A percentile compares a stretch with the other conserved stretches of the same genome.
These are phyloP conservation scores for Solanum sejunctum DNA, from an alignment of 257 asterid species.

Conservation along the genomic window DNA sequence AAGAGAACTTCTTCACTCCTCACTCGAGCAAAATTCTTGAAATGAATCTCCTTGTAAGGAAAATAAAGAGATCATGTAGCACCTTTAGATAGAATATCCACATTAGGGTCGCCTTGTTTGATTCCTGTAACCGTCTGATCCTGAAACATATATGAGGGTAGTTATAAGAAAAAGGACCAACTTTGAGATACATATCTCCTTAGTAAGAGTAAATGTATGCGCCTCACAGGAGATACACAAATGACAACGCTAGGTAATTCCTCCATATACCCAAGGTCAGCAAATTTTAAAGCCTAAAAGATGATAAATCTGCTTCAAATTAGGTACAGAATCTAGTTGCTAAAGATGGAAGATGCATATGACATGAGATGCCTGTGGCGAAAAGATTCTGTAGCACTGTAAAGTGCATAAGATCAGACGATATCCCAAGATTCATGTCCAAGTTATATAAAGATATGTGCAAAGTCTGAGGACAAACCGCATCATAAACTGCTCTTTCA, in stretches of 20 bases:
- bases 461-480: conserved; percentile 22
- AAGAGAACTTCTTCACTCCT: background rate
- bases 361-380: background rate
- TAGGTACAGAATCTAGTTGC: background rate
- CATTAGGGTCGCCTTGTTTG: background rate
- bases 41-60: background rate
- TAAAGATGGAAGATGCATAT: background rate
- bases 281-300: background rate
- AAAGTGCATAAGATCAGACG: background rate
- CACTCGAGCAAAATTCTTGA: background rate
- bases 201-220: background rate
- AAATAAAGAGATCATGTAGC: background rate
- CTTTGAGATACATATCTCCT: background rate
- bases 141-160: background rate
- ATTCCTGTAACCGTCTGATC: background rate
- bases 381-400: background rate
- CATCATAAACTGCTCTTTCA: conserved; percentile 43
- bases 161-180: background rate
- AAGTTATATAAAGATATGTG: background rate
- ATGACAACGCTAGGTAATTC: background rate
- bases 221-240: background rate
- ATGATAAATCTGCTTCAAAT: background rate
- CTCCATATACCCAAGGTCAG: background rate
- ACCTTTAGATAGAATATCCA: background rate
- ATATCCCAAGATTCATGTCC: background rate